These are phyloP conservation scores for Amanita fuliginea DNA, from an alignment of 768 basidiomycete species.

Conservation along the genomic window DNA sequence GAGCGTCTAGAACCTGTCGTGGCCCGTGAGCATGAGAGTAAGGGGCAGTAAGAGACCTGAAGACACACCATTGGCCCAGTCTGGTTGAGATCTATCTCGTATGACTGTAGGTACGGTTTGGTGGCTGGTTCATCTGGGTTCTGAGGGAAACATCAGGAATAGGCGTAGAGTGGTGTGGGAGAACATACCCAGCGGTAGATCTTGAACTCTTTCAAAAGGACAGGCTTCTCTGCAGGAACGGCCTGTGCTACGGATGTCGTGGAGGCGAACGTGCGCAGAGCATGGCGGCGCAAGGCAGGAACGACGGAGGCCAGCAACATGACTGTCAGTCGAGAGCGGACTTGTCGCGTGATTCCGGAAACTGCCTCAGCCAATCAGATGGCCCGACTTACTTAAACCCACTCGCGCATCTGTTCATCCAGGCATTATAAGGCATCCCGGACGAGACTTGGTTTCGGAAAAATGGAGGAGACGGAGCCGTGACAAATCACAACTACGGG, in stretches of 20 bases:
- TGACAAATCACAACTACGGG: too few relatives aligned
- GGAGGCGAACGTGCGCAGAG: conserved; percentile 21
- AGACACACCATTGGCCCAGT: conserved; percentile 81
- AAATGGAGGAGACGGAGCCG: too few relatives aligned
- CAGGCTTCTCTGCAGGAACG: conserved; percentile 54
- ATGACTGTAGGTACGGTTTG: conserved; percentile 86
- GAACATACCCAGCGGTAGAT: conserved; percentile 91
- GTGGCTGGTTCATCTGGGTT: conserved; percentile 91
- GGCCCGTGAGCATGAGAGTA: background rate
- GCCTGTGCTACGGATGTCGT: conserved; percentile 24
- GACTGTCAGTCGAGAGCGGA: background rate
- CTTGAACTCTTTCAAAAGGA: conserved; percentile 87
- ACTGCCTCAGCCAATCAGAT: too few relatives aligned
- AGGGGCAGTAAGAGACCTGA: background rate
- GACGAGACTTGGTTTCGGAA: too few relatives aligned
- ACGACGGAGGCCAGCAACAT: background rate
- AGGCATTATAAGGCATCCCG: too few relatives aligned
- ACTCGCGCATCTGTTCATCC: too few relatives aligned
- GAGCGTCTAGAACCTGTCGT: conserved; percentile 67
- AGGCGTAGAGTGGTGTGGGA: conserved; percentile 1
- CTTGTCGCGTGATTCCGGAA: too few relatives aligned
- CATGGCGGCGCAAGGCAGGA: background rate
- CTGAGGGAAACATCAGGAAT: conserved; percentile 23
- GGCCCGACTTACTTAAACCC: too few relatives aligned
- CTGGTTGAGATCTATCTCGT: conserved; percentile 86